Percentiles rank a stretch among this genome's conserved stretches.
phyloP scores from a whole-genome alignment of 768 basidiomycete species.

The Termitomyces sp. region DNA sequence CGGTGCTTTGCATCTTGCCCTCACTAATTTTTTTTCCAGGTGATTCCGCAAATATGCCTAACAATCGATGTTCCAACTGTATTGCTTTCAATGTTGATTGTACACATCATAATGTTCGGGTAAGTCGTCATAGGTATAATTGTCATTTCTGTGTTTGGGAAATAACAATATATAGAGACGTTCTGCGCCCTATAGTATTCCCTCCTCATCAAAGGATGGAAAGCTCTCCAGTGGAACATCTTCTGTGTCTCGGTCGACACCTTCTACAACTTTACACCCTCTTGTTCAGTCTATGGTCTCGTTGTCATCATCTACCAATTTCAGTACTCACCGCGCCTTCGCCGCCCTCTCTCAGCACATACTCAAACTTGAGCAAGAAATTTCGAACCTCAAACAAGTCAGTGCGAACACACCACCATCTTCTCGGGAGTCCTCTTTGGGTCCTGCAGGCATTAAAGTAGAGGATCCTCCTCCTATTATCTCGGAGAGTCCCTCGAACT shows the following conservation, averaged over 20 bases:
- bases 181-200: background rate
- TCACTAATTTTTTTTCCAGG: constrained; percentile 25
- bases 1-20: background rate
- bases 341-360: constrained; percentile 12
- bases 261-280: constrained; percentile 5
- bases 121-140: constrained; percentile 17
- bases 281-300: constrained; percentile 12
- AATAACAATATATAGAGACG: constrained; percentile 20
- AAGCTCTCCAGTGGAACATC: background rate
- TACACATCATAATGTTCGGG: constrained; percentile 52
- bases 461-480: background rate
- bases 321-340: constrained; percentile 8
- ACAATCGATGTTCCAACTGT: constrained; percentile 55
- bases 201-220: background rate
- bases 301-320: constrained; percentile 3
- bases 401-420: background rate
- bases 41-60: constrained; percentile 56
- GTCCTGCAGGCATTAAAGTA: background rate
- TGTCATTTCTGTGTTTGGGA: background rate
- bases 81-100: constrained; percentile 41
- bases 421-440: background rate
- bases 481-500: background rate
- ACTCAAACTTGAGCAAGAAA: constrained; percentile 12
- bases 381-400: constrained; percentile 7
- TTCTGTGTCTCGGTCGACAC: background rate